phyloP scores from a whole-genome alignment of 331 rosid genomes.

The Arachis monticola region DNA sequence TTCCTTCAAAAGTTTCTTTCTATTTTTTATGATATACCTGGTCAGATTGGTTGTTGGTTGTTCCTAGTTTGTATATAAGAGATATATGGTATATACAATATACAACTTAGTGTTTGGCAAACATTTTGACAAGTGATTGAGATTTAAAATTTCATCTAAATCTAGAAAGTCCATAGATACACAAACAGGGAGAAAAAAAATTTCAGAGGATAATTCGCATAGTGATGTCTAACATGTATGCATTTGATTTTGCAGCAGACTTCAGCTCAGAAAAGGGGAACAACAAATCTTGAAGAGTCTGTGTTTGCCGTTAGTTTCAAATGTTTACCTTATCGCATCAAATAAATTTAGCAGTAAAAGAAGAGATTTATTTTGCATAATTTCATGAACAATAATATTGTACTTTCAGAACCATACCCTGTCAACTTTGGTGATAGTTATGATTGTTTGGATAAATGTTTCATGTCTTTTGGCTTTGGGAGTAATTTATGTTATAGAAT shows the following conservation, averaged over 20 bases:
- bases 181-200: neutral
- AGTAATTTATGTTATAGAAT: neutral
- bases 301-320: conserved; percentile 19
- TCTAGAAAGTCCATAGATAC: neutral
- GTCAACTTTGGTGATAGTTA: conserved; percentile 22
- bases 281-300: conserved; percentile 30
- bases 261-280: conserved; percentile 20
- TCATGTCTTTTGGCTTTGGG: conserved; percentile 1
- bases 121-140: neutral
- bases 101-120: neutral
- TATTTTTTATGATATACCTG: neutral
- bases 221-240: conserved; percentile 29
- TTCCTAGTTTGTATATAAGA: neutral
- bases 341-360: conserved; percentile 43
- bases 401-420: conserved; percentile 14
- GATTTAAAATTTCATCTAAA: conserved; percentile 11
- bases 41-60: neutral
- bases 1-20: neutral
- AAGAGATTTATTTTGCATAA: conserved; percentile 27
- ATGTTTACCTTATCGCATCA: conserved; percentile 35
- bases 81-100: neutral
- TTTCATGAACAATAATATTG: conserved; percentile 36
- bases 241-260: conserved; percentile 46
- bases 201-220: neutral
- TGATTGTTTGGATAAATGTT: conserved; percentile 33